phyloP scores from a whole-genome alignment of 495 filamentous ascomycete genomes.

The Penicillium crystallinum region DNA sequence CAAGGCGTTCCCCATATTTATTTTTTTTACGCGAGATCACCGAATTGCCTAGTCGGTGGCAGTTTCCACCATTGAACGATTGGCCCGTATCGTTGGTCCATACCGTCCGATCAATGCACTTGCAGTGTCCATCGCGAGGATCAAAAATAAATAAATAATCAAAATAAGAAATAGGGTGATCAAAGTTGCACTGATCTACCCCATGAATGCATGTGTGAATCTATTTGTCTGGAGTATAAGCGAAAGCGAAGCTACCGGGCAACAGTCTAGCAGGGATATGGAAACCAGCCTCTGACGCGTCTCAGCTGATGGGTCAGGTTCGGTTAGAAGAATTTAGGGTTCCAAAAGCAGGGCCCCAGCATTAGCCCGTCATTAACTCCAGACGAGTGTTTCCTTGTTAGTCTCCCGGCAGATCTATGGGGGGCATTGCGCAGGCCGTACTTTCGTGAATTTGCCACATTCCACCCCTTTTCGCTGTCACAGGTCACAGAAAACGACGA shows the following conservation, averaged over 20 bases:
- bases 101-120: constrained; percentile 1
- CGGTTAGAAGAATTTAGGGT: constrained; percentile 1
- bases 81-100: neutral
- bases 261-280: constrained; percentile 19
- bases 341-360: neutral
- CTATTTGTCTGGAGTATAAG: too few relatives aligned
- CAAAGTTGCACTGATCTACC: neutral
- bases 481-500: neutral
- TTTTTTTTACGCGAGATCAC: neutral
- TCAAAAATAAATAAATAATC: too few relatives aligned
- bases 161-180: neutral
- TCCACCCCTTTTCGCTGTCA: constrained; percentile 8
- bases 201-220: neutral
- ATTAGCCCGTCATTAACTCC: constrained; percentile 1
- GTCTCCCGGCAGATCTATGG: constrained; percentile 20
- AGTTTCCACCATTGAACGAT: neutral
- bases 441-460: constrained; percentile 11
- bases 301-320: constrained; percentile 18
- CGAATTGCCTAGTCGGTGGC: neutral
- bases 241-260: constrained; percentile 10
- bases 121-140: constrained; percentile 1
- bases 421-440: constrained; percentile 15
- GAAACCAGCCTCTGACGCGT: constrained; percentile 10
- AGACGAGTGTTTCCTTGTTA: constrained; percentile 16
- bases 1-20: neutral